phyloP scores from a whole-genome alignment of 306 rosid species.

The Vigna unguiculata region DNA sequence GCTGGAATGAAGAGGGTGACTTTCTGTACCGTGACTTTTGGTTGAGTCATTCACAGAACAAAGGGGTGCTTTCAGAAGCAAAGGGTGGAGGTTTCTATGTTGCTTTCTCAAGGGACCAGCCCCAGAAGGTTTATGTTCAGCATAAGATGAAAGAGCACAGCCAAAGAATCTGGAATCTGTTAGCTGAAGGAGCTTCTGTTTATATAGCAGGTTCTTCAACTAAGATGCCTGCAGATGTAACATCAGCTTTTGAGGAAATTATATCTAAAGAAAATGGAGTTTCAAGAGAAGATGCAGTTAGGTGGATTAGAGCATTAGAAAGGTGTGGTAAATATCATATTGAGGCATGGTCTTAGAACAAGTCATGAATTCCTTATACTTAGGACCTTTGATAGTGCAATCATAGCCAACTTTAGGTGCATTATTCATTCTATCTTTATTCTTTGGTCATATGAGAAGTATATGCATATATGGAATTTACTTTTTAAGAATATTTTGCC shows the following conservation, averaged over 20 bases:
- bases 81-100: slow-evolving; percentile 85
- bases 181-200: slow-evolving; percentile 76
- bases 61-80: slow-evolving; percentile 78
- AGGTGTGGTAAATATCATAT: slow-evolving; percentile 73
- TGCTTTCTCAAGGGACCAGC: slow-evolving; percentile 91
- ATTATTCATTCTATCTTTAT: too few relatives aligned
- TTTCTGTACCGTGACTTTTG: slow-evolving; percentile 83
- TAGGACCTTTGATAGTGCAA: background rate
- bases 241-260: slow-evolving; percentile 78
- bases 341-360: slow-evolving; percentile 81
- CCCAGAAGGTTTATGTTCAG: slow-evolving; percentile 88
- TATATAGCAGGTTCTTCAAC: slow-evolving; percentile 94
- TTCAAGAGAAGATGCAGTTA: slow-evolving; percentile 68
- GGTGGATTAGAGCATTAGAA: slow-evolving; percentile 79
- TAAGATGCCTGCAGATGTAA: slow-evolving; percentile 90
- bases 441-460: too few relatives aligned
- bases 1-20: slow-evolving; percentile 73
- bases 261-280: slow-evolving; percentile 66
- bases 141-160: slow-evolving; percentile 85
- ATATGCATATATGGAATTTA: too few relatives aligned
- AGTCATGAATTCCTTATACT: background rate
- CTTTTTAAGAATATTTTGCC: too few relatives aligned
- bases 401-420: background rate
- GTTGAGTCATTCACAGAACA: slow-evolving; percentile 62
- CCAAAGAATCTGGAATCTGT: slow-evolving; percentile 67